Evolutionary conservation across 1,139 yeast species (phyloP).

Genomic region (Protomyces macrosporus): DNA sequence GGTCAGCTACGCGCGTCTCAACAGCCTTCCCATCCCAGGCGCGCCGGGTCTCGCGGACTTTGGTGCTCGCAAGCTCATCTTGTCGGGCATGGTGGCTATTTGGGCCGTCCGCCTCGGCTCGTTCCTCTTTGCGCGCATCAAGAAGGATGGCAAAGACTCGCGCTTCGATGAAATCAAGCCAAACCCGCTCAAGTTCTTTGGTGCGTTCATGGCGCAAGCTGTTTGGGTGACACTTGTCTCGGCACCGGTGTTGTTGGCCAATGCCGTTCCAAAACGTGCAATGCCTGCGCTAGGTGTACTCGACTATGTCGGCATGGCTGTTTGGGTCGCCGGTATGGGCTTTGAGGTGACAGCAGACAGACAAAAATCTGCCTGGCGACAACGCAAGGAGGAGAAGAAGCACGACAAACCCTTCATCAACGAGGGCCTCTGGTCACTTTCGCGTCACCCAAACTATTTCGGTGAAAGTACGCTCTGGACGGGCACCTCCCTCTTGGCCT

Average conservation of each 20-base stretch:
- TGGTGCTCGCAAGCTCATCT: constrained; percentile 7
- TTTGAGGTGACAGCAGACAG: constrained; percentile 22
- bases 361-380: constrained; percentile 22
- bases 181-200: constrained; percentile 11
- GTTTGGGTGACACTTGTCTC: constrained; percentile 26
- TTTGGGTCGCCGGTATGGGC: constrained; percentile 22
- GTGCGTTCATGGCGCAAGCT: constrained; percentile 26
- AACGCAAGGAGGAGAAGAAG: constrained; percentile 15
- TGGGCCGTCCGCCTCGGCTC: constrained; percentile 25
- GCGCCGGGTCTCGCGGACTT: constrained; percentile 2
- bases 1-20: constrained; percentile 3
- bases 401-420: constrained; percentile 16
- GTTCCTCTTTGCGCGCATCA: constrained; percentile 12
- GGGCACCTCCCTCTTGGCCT: constrained; percentile 16
- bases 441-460: constrained; percentile 24
- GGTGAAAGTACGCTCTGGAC: constrained; percentile 24
- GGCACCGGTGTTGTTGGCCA: constrained; percentile 18
- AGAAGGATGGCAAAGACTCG: constrained; percentile 19
- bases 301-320: constrained; percentile 9
- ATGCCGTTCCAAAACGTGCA: constrained; percentile 12
- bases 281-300: constrained; percentile 15
- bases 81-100: constrained; percentile 15
- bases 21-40: constrained; percentile 12
- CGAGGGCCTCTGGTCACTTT: constrained; percentile 11
- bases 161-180: constrained; percentile 24